Evolutionary conservation across 164 flowering plant genomes (phyloP), one percentile per base, ranked within the genome.

Genomic region (Berberis thunbergii): DNA sequence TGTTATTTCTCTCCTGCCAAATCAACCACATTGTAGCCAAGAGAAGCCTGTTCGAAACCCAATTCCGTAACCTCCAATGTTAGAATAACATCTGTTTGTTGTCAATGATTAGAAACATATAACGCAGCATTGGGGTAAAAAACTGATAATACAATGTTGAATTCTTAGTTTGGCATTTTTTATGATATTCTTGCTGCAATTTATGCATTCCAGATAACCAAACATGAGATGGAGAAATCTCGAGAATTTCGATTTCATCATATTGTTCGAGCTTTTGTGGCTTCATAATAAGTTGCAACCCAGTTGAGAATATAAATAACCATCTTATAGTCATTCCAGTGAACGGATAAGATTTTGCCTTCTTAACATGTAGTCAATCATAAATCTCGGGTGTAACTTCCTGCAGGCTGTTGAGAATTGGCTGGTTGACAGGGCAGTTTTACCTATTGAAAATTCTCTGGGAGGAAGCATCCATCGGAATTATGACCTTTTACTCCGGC

Each of bases 381-480:
- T 52, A 13, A 41, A 7, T 52, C 9, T 5, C 52, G 26, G 49
- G 4, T 62, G 13, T 59, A 62, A 50, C 62, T 64, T 48, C 7
- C 43, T 60, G 64, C 74, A 94, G 98, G 93, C 97, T 64, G 98
- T 91, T 70, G 95, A 90, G 62, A 63, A 77, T 49, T 87, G 93
- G 91, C 75, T 91, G 70, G 98, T 87, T 67, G 98, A 94, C 54
- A 78, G 98, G 69, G 98, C 98, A 53, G 97, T 94, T 65, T 80
- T 94, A 64, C 98, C 98, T 1, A 86, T 94, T 61, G 98, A 94
- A 74, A 94, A 94, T 69, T 90, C 97, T 52, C 75, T 94, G 61
- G 98, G 98, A 39, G 98, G 98, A 26, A 94, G 98, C 78, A 94
- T 94, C 67, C 98, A 90, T 68, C 77, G 95, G 66, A 94, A 94